phyloP scores from a whole-genome alignment of 805 yeast genomes.

The Metschnikowia orientalis region DNA sequence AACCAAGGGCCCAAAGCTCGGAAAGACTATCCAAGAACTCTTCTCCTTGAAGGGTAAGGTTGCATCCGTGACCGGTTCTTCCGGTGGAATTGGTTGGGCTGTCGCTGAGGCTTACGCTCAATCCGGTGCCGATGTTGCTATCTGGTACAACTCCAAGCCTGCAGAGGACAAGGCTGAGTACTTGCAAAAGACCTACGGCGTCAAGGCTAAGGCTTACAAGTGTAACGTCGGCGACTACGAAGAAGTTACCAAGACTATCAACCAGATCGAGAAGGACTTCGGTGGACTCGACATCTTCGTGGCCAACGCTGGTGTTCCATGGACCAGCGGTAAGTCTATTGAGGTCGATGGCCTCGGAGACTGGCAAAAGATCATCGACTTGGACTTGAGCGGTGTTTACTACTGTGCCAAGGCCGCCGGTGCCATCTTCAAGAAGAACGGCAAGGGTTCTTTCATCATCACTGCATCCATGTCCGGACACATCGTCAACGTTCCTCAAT shows the following conservation, averaged over 20 bases:
- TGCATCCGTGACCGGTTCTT: slow-evolving; percentile 82
- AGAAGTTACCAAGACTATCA: slow-evolving; percentile 46
- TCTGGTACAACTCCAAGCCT: slow-evolving; percentile 57
- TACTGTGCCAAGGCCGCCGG: slow-evolving; percentile 43
- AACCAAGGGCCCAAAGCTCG: slow-evolving; percentile 45
- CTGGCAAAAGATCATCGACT: slow-evolving; percentile 36
- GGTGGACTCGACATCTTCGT: slow-evolving; percentile 80
- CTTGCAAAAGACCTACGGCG: slow-evolving; percentile 46
- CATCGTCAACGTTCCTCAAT: slow-evolving; percentile 43
- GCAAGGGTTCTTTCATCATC: slow-evolving; percentile 40
- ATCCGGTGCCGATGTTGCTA: slow-evolving; percentile 81
- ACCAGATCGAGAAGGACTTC: slow-evolving; percentile 58
- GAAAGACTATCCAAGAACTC: slow-evolving; percentile 55
- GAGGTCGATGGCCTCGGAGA: slow-evolving; percentile 33
- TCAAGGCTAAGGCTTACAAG: slow-evolving; percentile 61
- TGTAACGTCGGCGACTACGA: slow-evolving; percentile 50
- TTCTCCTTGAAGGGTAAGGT: slow-evolving; percentile 79
- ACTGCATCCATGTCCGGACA: slow-evolving; percentile 48
- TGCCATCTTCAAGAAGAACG: slow-evolving; percentile 34
- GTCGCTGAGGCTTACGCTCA: slow-evolving; percentile 81
- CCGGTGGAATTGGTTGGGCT: slow-evolving; percentile 77
- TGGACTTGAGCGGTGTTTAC: slow-evolving; percentile 40
- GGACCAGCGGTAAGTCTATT: slow-evolving; percentile 46
- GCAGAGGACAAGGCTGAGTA: slow-evolving; percentile 55
- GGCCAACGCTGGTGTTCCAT: slow-evolving; percentile 89